These are phyloP conservation scores for Zychaea mexicana DNA, from an alignment of 371 early-diverging fungal species.

Conservation along the genomic window DNA sequence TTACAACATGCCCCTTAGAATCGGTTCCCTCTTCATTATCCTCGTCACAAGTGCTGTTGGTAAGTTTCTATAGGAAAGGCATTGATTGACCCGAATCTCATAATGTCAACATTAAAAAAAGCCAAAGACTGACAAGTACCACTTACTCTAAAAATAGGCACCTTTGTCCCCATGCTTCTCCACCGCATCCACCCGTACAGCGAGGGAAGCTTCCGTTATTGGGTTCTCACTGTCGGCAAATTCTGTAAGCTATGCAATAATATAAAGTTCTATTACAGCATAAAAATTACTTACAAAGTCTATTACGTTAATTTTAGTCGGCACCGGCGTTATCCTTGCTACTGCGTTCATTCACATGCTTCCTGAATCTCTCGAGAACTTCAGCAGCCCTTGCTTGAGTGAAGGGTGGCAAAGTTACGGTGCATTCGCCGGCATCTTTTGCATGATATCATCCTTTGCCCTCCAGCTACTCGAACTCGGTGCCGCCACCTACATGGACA, in stretches of 20 bases:
- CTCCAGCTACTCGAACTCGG: constrained; percentile 44
- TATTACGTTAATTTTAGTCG: constrained; percentile 38
- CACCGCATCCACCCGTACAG: constrained; percentile 33
- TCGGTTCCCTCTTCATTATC: constrained; percentile 29
- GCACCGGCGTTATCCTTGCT: constrained; percentile 49
- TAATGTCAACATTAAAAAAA: background rate
- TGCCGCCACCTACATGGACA: constrained; percentile 30
- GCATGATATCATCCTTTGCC: constrained; percentile 46
- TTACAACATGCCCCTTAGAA: constrained; percentile 23
- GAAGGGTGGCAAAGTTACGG: constrained; percentile 39
- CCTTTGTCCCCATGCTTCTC: constrained; percentile 36
- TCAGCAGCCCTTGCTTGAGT: constrained; percentile 43
- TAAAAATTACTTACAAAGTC: no score
- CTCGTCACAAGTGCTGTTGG: constrained; percentile 25
- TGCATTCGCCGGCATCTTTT: constrained; percentile 48
- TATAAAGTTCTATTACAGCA: background rate
- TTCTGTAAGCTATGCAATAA: constrained; percentile 36
- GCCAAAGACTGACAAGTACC: background rate
- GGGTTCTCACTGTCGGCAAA: constrained; percentile 42
- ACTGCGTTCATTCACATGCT: constrained; percentile 55
- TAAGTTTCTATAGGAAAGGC: constrained; percentile 1
- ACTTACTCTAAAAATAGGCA: constrained; percentile 10
- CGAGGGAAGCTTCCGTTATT: constrained; percentile 29
- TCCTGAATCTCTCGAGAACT: constrained; percentile 41
- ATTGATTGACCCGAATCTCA: no score